These are phyloP conservation scores for Phytophthora sp. DNA, from an alignment of 352 stramenopile genomes.

Conservation along the genomic window DNA sequence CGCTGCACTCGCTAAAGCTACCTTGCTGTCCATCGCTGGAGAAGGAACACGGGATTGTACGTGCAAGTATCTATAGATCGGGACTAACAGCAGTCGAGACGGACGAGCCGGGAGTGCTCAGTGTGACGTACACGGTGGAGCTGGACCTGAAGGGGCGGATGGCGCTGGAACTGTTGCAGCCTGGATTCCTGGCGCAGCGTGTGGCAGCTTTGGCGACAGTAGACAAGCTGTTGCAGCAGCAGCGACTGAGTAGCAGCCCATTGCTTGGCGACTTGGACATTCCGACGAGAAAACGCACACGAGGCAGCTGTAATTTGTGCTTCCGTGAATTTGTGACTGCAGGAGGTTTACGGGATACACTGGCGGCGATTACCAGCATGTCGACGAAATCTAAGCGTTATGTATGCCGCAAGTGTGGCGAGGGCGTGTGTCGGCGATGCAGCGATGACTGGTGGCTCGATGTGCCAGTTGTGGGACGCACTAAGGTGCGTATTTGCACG, in stretches of 20 bases:
- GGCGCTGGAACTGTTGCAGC: conserved; percentile 67
- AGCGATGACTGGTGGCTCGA: conserved; percentile 84
- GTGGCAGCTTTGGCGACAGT: conserved; percentile 73
- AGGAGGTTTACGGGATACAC: conserved; percentile 31
- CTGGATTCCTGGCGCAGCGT: conserved; percentile 67
- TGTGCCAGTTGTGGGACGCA: conserved; percentile 76
- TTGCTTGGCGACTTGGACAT: conserved; percentile 85
- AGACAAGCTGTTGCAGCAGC: conserved; percentile 80
- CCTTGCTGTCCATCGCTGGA: conserved; percentile 61
- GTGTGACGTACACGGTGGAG: conserved; percentile 86
- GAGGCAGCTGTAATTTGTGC: conserved; percentile 72
- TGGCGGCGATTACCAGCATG: conserved; percentile 37
- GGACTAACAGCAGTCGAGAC: conserved; percentile 82
- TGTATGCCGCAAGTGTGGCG: conserved; percentile 80
- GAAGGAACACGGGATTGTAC: conserved; percentile 65
- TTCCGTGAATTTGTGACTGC: conserved; percentile 66
- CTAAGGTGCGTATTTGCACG: conserved; percentile 84
- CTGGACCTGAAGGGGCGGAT: conserved; percentile 87
- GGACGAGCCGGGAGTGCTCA: conserved; percentile 70
- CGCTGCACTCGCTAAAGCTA: conserved; percentile 66
- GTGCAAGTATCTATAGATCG: conserved; percentile 81
- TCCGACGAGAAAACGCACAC: conserved; percentile 32
- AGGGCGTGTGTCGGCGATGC: conserved; percentile 79
- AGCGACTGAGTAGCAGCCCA: conserved; percentile 78
- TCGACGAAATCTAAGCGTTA: conserved; percentile 55